A percentile compares a stretch with the other conserved stretches of the same genome.
phyloP scores from a whole-genome alignment of 257 asterid species.

The Solanum verrucosum region DNA sequence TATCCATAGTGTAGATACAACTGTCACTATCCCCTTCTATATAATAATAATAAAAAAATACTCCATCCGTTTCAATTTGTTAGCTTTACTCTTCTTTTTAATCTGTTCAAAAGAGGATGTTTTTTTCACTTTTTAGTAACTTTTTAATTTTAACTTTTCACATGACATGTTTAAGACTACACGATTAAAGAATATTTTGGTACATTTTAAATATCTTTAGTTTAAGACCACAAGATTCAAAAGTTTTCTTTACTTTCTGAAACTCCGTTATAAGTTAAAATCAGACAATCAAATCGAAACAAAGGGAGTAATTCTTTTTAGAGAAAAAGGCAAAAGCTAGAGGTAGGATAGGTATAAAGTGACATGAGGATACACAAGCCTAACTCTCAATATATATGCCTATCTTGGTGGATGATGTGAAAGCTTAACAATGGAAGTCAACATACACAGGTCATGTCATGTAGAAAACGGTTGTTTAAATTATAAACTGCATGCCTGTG shows the following conservation, averaged over 20 bases:
- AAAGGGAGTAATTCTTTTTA: background rate
- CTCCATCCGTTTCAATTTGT: background rate
- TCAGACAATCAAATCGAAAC: background rate
- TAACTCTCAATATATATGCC: background rate
- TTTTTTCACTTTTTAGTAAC: background rate
- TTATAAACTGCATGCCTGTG: background rate
- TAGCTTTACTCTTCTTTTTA: background rate
- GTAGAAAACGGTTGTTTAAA: background rate
- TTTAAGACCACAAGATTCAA: background rate
- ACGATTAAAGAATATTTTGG: background rate
- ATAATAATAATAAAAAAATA: background rate
- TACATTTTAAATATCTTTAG: background rate
- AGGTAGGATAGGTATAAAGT: background rate
- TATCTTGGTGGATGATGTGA: slow-evolving; percentile 2
- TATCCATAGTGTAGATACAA: background rate
- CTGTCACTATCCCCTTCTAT: background rate
- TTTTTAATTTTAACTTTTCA: background rate
- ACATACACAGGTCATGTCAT: background rate
- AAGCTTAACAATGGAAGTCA: background rate
- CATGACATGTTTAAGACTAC: background rate
- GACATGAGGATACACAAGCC: background rate
- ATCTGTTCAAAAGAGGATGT: background rate
- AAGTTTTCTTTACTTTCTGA: background rate
- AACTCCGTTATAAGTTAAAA: background rate
- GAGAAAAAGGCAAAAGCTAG: background rate